A percentile compares a stretch with the other conserved stretches of the same genome.
phyloP scores from a whole-genome alignment of 768 basidiomycete genomes.

The Mycena amicta region DNA sequence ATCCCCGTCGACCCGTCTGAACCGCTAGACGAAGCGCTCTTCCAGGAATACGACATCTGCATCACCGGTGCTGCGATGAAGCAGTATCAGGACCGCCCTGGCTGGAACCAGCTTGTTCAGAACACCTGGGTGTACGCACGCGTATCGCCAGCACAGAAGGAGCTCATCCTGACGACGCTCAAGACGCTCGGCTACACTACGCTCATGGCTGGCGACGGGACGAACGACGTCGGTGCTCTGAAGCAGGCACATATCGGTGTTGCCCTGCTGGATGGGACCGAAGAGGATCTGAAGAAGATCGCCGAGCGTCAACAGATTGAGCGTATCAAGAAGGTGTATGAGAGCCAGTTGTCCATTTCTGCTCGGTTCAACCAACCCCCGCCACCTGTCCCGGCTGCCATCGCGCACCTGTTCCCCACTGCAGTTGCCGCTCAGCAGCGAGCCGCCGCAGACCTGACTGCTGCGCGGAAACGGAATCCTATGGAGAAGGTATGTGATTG shows the following conservation, averaged over 20 bases:
- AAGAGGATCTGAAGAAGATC: constrained; percentile 90
- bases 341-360: constrained; percentile 90
- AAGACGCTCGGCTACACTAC: constrained; percentile 90
- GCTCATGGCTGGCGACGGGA: constrained; percentile 98
- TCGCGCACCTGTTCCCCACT: constrained; percentile 87
- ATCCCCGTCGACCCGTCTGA: constrained; percentile 83
- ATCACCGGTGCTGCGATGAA: constrained; percentile 93
- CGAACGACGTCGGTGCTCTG: constrained; percentile 97
- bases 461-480: constrained; percentile 79
- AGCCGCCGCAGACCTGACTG: constrained; percentile 65
- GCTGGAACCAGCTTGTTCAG: constrained; percentile 85
- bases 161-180: constrained; percentile 88
- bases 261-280: constrained; percentile 87
- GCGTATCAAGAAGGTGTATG: constrained; percentile 94
- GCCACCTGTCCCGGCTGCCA: constrained; percentile 86
- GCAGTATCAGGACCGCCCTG: constrained; percentile 71
- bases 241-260: constrained; percentile 98
- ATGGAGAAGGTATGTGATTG: constrained; percentile 73
- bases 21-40: constrained; percentile 76
- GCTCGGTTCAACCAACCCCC: constrained; percentile 90
- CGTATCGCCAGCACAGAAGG: constrained; percentile 94
- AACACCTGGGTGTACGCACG: constrained; percentile 99
- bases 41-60: constrained; percentile 93
- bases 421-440: constrained; percentile 87
- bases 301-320: constrained; percentile 90